Percentiles rank a stretch among this genome's conserved stretches.
Evolutionary conservation across 495 filamentous ascomycete genomes (phyloP).

Genomic region (Penicillium soppii): DNA sequence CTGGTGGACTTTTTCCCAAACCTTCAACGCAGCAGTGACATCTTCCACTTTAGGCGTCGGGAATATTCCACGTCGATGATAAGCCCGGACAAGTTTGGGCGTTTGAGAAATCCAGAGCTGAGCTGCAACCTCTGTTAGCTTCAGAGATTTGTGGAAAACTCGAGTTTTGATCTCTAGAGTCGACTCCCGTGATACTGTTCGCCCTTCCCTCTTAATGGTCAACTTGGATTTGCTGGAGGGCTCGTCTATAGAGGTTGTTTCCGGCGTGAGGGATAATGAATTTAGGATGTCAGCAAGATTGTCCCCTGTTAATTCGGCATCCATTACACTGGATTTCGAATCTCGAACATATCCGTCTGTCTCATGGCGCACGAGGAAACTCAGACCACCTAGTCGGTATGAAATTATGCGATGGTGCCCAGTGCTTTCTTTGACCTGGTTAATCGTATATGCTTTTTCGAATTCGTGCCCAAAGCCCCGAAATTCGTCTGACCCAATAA

Average conservation of each 20-base stretch:
- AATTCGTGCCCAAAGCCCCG: conserved; percentile 48
- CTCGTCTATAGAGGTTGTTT: neutral
- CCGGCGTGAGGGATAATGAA: conserved; percentile 25
- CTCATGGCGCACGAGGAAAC: conserved; percentile 47
- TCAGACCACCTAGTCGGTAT: conserved; percentile 37
- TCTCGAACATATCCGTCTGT: conserved; percentile 42
- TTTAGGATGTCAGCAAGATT: conserved; percentile 23
- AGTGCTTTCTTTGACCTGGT: conserved; percentile 35
- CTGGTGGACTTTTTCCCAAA: conserved; percentile 40
- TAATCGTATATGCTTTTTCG: conserved; percentile 48
- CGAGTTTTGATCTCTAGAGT: conserved; percentile 54
- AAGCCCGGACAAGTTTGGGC: conserved; percentile 47
- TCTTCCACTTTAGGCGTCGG: conserved; percentile 34
- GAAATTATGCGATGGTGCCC: conserved; percentile 50
- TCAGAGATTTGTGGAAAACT: conserved; percentile 30
- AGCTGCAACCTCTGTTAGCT: conserved; percentile 35
- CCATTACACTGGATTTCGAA: neutral
- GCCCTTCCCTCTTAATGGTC: conserved; percentile 32
- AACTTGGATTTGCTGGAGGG: conserved; percentile 25
- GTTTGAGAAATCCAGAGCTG: conserved; percentile 55
- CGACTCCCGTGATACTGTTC: conserved; percentile 29
- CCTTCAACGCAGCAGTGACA: conserved; percentile 29
- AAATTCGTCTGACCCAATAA: conserved; percentile 37
- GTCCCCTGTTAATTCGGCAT: conserved; percentile 9
- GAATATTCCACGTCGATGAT: conserved; percentile 45